Base-by-base conservation (phyloP, 805 yeast species). In the Zygotorulaspora chibaensis region DNA sequence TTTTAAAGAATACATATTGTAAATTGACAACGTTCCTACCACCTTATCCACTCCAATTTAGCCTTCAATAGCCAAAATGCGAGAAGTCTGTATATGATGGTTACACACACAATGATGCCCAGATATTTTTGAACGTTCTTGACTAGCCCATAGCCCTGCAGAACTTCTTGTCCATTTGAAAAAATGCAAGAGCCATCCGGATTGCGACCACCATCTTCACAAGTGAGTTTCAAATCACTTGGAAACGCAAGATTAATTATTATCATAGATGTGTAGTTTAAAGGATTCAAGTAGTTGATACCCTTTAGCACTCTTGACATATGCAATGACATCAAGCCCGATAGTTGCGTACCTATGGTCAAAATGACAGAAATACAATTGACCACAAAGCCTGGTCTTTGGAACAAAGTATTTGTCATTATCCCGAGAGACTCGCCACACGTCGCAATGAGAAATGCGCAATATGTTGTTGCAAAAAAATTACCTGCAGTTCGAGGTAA, bases 391-490 rank as follows among this genome's bases (percentile, higher is more conserved):
- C 96, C 96, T 27, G 87, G 76, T 56, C 87, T 88, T 39, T 71
- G 67, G 56, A 88, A 82, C 0, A 84, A 54, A 3, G 90, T 81
- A 57, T 86, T 87, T 47, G 88, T 84, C 40, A 85, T 73, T 6
- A 88, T 84, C 0, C 96, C 96, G 27, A 88, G 69, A 6, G 91
- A 82, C 61, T 88, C 96, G 29, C 96, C 96, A 49, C 89, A 81
- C 51, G 81, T 79, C 13, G 82, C 75, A 18, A 80, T 73, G 20
- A 76, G 67, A 46, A 79, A 68, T 0, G 80, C 54, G 23, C 79
- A 71, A 52, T 80, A 79, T 16, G 79, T 73, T 54, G 82, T 69
- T 0, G 82, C 73, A 55, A 89, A 87, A 57, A 76, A 88, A 71
- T 84, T 77, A 1, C 70, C 77, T 0, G 81, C 76, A 1, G 80